Conservation (phyloP, 768 basidiomycete genomes). For the Russula earlei region DNA sequence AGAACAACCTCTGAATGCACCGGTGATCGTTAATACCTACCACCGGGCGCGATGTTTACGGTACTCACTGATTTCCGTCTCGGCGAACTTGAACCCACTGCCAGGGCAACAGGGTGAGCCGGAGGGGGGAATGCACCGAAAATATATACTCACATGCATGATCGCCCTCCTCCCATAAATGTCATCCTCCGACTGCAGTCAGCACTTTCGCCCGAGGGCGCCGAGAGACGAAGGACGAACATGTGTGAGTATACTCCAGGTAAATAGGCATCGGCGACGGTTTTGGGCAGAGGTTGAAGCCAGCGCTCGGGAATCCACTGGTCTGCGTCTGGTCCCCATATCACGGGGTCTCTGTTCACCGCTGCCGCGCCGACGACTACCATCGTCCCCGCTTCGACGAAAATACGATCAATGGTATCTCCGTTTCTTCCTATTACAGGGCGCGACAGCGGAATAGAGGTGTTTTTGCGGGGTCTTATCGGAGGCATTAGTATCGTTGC, state of each 20-base stretch:
- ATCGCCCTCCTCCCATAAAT: slow-evolving; percentile 25
- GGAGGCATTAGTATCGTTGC: neutral
- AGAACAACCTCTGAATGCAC: slow-evolving; percentile 25
- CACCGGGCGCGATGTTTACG: neutral
- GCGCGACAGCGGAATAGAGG: slow-evolving; percentile 6
- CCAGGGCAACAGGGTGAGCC: neutral
- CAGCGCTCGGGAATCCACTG: slow-evolving; percentile 21
- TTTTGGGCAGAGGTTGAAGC: slow-evolving; percentile 17
- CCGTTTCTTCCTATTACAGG: slow-evolving; percentile 6
- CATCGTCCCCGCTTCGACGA: slow-evolving; percentile 10
- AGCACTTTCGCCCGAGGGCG: neutral
- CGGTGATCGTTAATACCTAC: neutral
- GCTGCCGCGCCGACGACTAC: slow-evolving; percentile 10
- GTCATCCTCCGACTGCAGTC: slow-evolving; percentile 23
- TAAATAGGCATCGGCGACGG: slow-evolving; percentile 19
- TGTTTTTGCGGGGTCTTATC: slow-evolving; percentile 6
- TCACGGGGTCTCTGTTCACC: slow-evolving; percentile 15
- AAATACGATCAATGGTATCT: neutral
- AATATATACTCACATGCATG: slow-evolving; percentile 24
- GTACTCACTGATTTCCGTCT: slow-evolving; percentile 19
- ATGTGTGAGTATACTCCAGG: slow-evolving; percentile 16
- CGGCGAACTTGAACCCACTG: slow-evolving; percentile 19
- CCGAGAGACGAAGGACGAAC: neutral
- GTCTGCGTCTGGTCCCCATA: slow-evolving; percentile 19
- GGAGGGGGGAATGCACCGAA: neutral